phyloP scores from a whole-genome alignment of 2,329 filamentous ascomycete genomes.

The Claviceps sp. region DNA sequence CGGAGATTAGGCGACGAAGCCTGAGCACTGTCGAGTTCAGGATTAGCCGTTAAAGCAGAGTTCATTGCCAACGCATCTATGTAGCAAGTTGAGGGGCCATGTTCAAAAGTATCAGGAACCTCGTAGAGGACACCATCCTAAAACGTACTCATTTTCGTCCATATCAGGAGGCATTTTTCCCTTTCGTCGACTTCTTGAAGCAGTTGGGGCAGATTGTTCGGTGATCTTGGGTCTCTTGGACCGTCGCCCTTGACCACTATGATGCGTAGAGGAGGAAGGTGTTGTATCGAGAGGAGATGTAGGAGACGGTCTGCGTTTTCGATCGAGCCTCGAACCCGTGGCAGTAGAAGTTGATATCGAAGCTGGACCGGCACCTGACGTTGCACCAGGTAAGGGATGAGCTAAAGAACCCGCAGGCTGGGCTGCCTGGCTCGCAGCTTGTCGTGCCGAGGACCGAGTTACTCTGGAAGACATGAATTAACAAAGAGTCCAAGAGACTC shows the following conservation, averaged over 20 bases:
- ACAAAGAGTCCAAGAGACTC: not conserved
- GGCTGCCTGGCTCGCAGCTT: conserved; percentile 55
- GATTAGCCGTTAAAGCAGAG: not conserved
- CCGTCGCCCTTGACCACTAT: conserved; percentile 37
- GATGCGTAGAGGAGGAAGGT: conserved; percentile 18
- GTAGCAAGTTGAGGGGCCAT: not conserved
- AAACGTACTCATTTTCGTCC: conserved; percentile 56
- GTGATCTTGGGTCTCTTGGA: conserved; percentile 59
- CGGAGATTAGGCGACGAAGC: conserved; percentile 48
- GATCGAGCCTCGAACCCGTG: conserved; percentile 33
- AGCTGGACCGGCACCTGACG: conserved; percentile 3
- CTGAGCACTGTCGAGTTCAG: conserved; percentile 11
- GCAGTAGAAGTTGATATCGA: conserved; percentile 10
- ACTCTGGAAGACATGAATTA: conserved; percentile 92
- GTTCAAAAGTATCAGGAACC: not conserved
- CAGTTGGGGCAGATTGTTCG: conserved; percentile 28
- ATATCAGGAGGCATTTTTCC: conserved; percentile 51
- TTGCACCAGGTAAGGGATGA: conserved; percentile 19
- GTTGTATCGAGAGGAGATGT: conserved; percentile 28
- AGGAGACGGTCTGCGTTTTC: conserved; percentile 63
- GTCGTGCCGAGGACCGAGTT: conserved; percentile 87
- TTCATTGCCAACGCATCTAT: not conserved
- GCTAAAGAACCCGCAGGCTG: conserved; percentile 28
- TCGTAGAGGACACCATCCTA: too few relatives aligned
- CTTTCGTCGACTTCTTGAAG: conserved; percentile 40